These are phyloP conservation scores for Leishmania guyanensis DNA, from an alignment of 208 protist genomes.

Conservation along the genomic window DNA sequence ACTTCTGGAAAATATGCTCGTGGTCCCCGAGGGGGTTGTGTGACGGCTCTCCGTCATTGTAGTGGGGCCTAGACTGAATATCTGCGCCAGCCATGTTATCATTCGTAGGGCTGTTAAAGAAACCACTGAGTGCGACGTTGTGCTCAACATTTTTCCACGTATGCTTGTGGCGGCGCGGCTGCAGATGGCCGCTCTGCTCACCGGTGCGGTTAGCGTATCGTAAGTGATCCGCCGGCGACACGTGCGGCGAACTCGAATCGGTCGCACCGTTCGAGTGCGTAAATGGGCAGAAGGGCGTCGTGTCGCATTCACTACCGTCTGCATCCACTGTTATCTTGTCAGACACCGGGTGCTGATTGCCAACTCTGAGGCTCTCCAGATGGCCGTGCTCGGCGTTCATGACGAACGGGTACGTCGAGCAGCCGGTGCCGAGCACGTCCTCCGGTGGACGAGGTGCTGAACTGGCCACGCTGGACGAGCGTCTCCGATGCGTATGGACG, in stretches of 20 bases:
- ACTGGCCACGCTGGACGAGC: slow-evolving; percentile 35
- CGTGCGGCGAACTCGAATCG: not conserved
- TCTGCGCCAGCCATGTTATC: slow-evolving; percentile 6
- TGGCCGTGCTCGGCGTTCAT: slow-evolving; percentile 1
- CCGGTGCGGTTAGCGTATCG: not conserved
- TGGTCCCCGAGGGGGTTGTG: slow-evolving; percentile 1
- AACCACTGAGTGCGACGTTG: slow-evolving; percentile 40
- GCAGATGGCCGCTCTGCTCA: not conserved
- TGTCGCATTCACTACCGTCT: not conserved
- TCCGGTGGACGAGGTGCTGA: slow-evolving; percentile 36
- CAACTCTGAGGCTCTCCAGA: not conserved
- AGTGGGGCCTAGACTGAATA: not conserved
- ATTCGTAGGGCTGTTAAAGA: slow-evolving; percentile 30
- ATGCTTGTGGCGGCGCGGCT: slow-evolving; percentile 7
- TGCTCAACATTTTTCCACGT: slow-evolving; percentile 37
- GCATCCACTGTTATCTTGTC: not conserved
- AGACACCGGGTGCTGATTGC: not conserved
- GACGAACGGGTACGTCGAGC: slow-evolving; percentile 10
- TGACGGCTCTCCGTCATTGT: slow-evolving; percentile 4
- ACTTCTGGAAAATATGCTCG: not conserved
- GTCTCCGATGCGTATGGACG: not conserved
- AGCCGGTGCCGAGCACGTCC: slow-evolving; percentile 25
- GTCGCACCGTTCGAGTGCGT: not conserved
- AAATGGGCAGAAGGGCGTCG: no score
- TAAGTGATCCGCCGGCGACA: not conserved